Percentiles rank a stretch among this genome's conserved stretches.
Conservation (phyloP, 345 rosid species). For the Corymbia maculata region DNA sequence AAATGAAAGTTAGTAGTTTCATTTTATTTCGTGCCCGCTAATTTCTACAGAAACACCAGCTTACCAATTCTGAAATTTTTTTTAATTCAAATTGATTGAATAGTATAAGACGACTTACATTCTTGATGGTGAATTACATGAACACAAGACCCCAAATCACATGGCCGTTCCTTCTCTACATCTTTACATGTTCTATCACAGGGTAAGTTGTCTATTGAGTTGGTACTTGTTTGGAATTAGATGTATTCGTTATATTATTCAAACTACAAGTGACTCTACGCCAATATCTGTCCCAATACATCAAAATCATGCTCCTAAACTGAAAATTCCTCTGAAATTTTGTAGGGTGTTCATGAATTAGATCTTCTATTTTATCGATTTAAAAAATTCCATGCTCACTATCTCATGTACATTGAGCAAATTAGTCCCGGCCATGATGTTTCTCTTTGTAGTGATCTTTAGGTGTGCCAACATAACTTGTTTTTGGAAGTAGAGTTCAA, state of each 20-base stretch:
- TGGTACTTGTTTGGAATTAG: background rate
- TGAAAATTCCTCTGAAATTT: background rate
- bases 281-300: background rate
- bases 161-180: slow-evolving; percentile 27
- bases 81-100: too few species aligned
- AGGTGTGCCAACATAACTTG: slow-evolving; percentile 19
- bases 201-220: slow-evolving; percentile 33
- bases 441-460: slow-evolving; percentile 64
- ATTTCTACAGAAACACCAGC: too few species aligned
- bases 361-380: slow-evolving; percentile 67
- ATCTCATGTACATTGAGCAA: slow-evolving; percentile 70
- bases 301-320: background rate
- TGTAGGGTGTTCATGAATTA: slow-evolving; percentile 67
- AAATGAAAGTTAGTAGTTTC: too few species aligned
- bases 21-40: too few species aligned
- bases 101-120: background rate
- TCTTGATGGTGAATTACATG: slow-evolving; percentile 12
- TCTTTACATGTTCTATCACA: slow-evolving; percentile 68
- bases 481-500: background rate
- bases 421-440: slow-evolving; percentile 64
- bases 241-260: background rate
- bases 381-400: slow-evolving; percentile 59
- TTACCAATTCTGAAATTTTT: too few species aligned
- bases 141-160: slow-evolving; percentile 69
- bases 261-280: background rate